Evolutionary conservation across 179 eudicot species (phyloP).

Genomic region (Beta macrorhiza): DNA sequence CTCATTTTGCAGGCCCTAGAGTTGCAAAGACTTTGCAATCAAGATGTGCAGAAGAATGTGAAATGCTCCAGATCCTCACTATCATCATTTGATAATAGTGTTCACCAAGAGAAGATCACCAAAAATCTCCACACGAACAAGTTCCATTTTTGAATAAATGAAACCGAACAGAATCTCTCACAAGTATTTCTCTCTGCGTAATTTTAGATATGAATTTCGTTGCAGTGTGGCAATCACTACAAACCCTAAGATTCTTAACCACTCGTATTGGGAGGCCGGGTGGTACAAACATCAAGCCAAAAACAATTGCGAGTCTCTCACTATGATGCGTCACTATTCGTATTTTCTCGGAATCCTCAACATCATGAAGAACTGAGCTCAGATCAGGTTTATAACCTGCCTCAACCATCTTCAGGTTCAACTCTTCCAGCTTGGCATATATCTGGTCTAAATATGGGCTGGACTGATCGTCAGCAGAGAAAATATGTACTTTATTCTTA

Average conservation of each 20-base stretch:
- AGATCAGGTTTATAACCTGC: constrained; percentile 80
- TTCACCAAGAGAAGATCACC: constrained; percentile 42
- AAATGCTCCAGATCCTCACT: background rate
- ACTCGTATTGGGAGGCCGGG: constrained; percentile 64
- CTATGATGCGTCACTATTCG: constrained; percentile 79
- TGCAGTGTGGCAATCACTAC: constrained; percentile 86
- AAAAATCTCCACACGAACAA: constrained; percentile 98
- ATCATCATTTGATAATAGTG: background rate
- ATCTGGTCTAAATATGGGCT: constrained; percentile 69
- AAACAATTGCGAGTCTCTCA: constrained; percentile 92
- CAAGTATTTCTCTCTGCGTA: constrained; percentile 88
- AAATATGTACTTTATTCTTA: constrained; percentile 67
- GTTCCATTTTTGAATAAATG: constrained; percentile 92
- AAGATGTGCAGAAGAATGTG: background rate
- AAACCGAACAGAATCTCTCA: constrained; percentile 83
- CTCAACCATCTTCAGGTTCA: constrained; percentile 57
- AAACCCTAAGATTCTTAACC: constrained; percentile 86
- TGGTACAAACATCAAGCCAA: constrained; percentile 82
- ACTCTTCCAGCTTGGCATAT: constrained; percentile 52
- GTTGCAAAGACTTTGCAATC: background rate
- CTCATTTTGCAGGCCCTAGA: background rate
- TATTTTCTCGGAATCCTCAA: constrained; percentile 74
- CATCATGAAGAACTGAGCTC: constrained; percentile 73
- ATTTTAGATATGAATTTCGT: constrained; percentile 84
- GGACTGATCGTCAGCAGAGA: constrained; percentile 87